phyloP scores from a whole-genome alignment of 1,139 yeast species.

The Suzukiozyma palmioleophila region DNA sequence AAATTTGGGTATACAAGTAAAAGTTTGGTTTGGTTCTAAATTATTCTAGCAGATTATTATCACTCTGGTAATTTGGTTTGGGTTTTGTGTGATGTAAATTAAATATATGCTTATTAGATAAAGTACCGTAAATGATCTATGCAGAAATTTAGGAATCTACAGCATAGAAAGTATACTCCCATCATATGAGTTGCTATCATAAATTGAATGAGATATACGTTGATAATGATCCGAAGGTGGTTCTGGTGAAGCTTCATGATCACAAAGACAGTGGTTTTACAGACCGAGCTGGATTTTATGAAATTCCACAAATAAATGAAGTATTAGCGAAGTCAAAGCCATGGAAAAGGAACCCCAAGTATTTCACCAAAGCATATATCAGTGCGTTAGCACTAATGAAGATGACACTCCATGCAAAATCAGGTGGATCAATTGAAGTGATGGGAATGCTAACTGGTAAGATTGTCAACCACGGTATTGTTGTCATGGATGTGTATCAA shows the following conservation, averaged over 20 bases:
- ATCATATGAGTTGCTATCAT: constrained; percentile 2
- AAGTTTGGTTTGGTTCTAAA: too few species aligned
- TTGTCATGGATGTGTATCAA: constrained; percentile 79
- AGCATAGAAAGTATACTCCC: neutral
- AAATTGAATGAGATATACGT: constrained; percentile 2
- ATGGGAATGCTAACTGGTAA: constrained; percentile 95
- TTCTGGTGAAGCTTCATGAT: neutral
- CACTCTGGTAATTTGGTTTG: too few species aligned
- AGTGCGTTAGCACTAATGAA: constrained; percentile 75
- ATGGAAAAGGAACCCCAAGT: constrained; percentile 48
- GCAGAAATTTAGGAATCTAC: too few species aligned
- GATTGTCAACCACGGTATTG: constrained; percentile 51
- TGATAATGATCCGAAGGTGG: neutral
- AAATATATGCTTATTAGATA: neutral
- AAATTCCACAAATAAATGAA: constrained; percentile 11
- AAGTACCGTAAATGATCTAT: neutral
- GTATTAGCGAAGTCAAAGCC: constrained; percentile 21
- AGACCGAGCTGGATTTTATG: constrained; percentile 6
- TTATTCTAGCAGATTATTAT: too few species aligned
- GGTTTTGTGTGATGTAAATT: too few species aligned
- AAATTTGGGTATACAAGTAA: neutral
- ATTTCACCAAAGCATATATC: constrained; percentile 62
- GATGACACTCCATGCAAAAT: constrained; percentile 77
- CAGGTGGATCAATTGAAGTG: constrained; percentile 87
- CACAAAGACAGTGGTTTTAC: neutral